Base-by-base conservation (phyloP, 192 early-diverging fungal genomes). In the Entophlyctis luteolus region DNA sequence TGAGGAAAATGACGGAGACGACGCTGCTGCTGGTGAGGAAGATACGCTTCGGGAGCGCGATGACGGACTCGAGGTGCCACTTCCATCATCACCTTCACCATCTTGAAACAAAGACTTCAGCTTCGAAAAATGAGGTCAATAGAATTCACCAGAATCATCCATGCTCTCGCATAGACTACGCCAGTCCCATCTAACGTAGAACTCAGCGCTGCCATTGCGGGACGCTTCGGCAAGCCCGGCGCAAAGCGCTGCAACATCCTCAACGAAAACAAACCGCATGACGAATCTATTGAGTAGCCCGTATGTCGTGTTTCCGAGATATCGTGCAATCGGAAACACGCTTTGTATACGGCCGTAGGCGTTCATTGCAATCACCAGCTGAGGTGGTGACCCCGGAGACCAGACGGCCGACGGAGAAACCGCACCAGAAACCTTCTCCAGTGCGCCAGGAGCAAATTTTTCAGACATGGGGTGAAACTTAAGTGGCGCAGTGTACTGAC, bases 181-280 rank as follows among this genome's bases (percentile, higher is more conserved):
- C 73, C 73, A 75, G 4, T 54, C 65, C 74, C 74, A 76, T 18
- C 74, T 39, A 18, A 76, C 74, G 46, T 54, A 73, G 18, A 76
- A 48, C n/a, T 62, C 74, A 0, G 65, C 55, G 22, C 47, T 58
- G 16, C 70, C 74, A 22, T 65, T 50, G 34, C 70, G 27, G 25
- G 57, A 34, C 10, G 70, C 69, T 18, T 59, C 33, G 29, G 70
- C 56, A 47, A 76, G 37, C 18, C 70, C 65, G 20, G 50, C 6
- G 45, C 70, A 72, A 1, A 76, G 70, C 36, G 31, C 45, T 18
- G 35, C 31, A 20, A 72, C 45, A 55, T 76, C 74, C 32, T 60
- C 33, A 1, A 27, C 25, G 32, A 33, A 72, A 0, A 76, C 49
- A 32, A 72, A 72, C n/a, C 74, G 69, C 74, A 76, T 76, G 0